Evolutionary conservation across 805 yeast species (phyloP).

Genomic region (Metschnikowia cerradonensis): DNA sequence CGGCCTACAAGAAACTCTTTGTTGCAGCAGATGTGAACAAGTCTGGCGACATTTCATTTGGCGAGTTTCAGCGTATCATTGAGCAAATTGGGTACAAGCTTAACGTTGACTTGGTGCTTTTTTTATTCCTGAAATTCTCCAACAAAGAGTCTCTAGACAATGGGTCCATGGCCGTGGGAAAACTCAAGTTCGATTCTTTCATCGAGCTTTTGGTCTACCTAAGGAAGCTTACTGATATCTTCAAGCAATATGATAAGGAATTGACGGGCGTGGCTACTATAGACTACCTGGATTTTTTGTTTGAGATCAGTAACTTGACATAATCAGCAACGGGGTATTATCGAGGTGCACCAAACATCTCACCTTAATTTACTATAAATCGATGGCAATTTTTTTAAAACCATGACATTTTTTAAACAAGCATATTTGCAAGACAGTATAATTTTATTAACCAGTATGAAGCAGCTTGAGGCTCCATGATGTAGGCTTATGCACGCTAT

Average conservation of each 20-base stretch:
- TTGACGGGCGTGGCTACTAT: constrained; percentile 70
- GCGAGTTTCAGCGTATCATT: constrained; percentile 59
- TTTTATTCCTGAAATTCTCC: constrained; percentile 55
- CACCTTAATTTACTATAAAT: background rate
- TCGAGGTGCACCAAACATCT: background rate
- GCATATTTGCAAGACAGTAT: no score
- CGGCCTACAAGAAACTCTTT: constrained; percentile 63
- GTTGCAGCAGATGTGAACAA: constrained; percentile 56
- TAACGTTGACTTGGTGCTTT: constrained; percentile 52
- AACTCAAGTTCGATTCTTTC: constrained; percentile 71
- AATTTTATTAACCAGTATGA: background rate
- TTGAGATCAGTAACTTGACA: constrained; percentile 41
- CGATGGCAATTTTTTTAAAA: background rate
- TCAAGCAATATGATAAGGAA: constrained; percentile 71
- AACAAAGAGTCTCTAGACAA: constrained; percentile 27
- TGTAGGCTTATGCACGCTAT: background rate
- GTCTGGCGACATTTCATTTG: constrained; percentile 58
- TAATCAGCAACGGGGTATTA: background rate
- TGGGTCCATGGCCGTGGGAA: constrained; percentile 29
- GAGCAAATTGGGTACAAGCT: constrained; percentile 64
- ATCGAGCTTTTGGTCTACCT: constrained; percentile 77
- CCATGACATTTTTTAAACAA: no score
- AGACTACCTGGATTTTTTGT: constrained; percentile 62
- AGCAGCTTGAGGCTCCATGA: background rate
- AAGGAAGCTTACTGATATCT: constrained; percentile 70